Conservation (phyloP, 2,329 filamentous ascomycete species). For the Pseudopithomyces chartarum region DNA sequence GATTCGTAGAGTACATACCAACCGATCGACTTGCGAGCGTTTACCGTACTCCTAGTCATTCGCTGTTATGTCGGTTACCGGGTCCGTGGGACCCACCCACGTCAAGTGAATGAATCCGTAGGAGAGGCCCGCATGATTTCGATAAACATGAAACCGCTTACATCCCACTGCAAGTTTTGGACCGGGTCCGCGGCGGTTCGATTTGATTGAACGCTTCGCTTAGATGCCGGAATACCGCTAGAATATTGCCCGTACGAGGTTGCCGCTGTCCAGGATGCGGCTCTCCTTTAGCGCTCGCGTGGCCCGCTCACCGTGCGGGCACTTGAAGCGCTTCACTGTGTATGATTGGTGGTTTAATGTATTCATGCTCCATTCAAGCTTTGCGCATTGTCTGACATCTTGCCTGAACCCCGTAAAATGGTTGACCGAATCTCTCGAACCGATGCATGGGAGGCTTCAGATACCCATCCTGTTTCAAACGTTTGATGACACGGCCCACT, state of each 20-base stretch:
- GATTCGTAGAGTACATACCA: no score
- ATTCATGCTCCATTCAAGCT: constrained; percentile 25
- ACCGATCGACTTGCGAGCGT: not conserved
- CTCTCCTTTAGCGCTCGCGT: constrained; percentile 3
- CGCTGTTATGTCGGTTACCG: constrained; percentile 20
- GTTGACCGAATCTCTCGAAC: constrained; percentile 21
- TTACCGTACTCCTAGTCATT: constrained; percentile 3
- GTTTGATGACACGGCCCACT: constrained; percentile 44
- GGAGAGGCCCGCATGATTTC: constrained; percentile 19
- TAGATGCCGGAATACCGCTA: constrained; percentile 19
- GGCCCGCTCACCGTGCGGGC: not conserved
- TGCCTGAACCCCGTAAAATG: constrained; percentile 14
- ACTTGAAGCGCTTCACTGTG: not conserved
- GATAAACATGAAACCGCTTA: constrained; percentile 39
- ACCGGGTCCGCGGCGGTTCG: constrained; percentile 37
- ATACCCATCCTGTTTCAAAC: constrained; percentile 35
- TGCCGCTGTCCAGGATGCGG: constrained; percentile 28
- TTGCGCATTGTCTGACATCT: constrained; percentile 22
- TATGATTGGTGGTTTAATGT: constrained; percentile 36
- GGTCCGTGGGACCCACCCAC: constrained; percentile 15
- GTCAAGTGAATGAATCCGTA: constrained; percentile 9
- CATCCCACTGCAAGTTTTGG: constrained; percentile 38
- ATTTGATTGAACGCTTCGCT: constrained; percentile 26
- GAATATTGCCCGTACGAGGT: constrained; percentile 19
- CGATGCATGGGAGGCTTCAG: constrained; percentile 25